These are phyloP conservation scores for Rhizopus delemar DNA, from an alignment of 371 early-diverging fungal genomes.

Conservation along the genomic window DNA sequence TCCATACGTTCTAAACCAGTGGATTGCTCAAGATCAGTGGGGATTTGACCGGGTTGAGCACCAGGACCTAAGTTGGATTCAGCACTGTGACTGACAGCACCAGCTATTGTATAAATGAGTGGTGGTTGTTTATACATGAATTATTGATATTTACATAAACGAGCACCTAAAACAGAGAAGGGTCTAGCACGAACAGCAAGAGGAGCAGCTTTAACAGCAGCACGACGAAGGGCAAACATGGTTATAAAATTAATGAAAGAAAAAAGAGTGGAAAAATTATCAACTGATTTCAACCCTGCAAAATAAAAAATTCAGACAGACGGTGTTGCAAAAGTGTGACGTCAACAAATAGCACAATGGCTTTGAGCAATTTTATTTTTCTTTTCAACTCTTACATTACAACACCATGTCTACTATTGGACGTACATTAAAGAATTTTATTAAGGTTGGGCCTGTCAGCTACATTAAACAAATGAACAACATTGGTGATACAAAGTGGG, in stretches of 20 bases:
- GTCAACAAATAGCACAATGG: not conserved
- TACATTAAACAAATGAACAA: slow-evolving; percentile 69
- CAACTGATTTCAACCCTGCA: slow-evolving; percentile 8
- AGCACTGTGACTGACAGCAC: slow-evolving; percentile 42
- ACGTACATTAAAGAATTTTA: slow-evolving; percentile 62
- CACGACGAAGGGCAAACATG: slow-evolving; percentile 43
- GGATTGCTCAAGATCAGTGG: slow-evolving; percentile 89
- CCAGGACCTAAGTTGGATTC: slow-evolving; percentile 72
- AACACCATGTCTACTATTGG: slow-evolving; percentile 57
- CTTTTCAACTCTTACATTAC: not conserved
- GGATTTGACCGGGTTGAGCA: slow-evolving; percentile 63
- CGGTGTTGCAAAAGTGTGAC: not conserved
- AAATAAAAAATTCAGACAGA: not conserved
- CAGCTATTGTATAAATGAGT: slow-evolving; percentile 17
- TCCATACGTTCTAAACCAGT: slow-evolving; percentile 93
- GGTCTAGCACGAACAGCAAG: slow-evolving; percentile 29
- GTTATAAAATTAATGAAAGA: not conserved
- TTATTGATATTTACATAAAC: slow-evolving; percentile 27
- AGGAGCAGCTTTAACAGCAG: slow-evolving; percentile 40
- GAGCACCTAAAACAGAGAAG: slow-evolving; percentile 40
- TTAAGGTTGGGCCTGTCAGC: slow-evolving; percentile 61
- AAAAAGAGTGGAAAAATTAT: slow-evolving; percentile 12
- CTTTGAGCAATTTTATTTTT: not conserved
- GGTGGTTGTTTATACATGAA: not conserved
- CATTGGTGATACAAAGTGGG: slow-evolving; percentile 83